Percentiles rank a stretch among this genome's conserved stretches.
Conservation (phyloP, 1,284 basidiomycete species). For the Ceraceosorus guamensis region DNA sequence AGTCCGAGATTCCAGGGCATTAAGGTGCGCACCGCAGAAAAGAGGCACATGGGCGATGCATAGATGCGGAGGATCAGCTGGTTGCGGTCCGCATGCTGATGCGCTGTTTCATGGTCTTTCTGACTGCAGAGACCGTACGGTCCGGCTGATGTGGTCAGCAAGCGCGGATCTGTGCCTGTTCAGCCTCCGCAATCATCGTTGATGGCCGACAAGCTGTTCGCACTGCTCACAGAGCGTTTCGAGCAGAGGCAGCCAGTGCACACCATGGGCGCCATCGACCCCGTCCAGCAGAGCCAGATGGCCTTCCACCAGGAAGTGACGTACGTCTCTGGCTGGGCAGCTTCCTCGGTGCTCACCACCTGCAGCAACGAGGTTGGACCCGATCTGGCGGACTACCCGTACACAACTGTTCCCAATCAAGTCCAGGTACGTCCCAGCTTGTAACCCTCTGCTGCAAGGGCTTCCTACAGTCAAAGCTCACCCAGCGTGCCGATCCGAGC, state of each 20-base stretch:
- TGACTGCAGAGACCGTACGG: constrained; percentile 63
- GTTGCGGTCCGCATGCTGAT: too few species aligned
- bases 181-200: constrained; percentile 65
- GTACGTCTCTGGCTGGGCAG: constrained; percentile 94
- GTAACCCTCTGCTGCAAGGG: neutral
- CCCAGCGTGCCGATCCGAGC: too few species aligned
- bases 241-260: constrained; percentile 52
- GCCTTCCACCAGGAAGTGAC: constrained; percentile 87
- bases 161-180: constrained; percentile 77
- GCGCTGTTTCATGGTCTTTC: too few species aligned
- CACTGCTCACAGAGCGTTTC: constrained; percentile 61
- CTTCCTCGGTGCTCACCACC: constrained; percentile 63
- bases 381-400: constrained; percentile 89
- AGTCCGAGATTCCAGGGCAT: constrained; percentile 66
- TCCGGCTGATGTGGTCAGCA: constrained; percentile 69
- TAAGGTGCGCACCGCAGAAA: constrained; percentile 44
- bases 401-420: constrained; percentile 80
- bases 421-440: constrained; percentile 25
- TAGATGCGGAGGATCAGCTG: too few species aligned
- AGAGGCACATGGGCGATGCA: neutral
- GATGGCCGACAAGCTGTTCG: constrained; percentile 73
- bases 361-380: constrained; percentile 93
- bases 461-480: constrained; percentile 70
- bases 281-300: constrained; percentile 95
- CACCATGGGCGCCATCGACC: constrained; percentile 59